Base-by-base conservation (phyloP, 495 filamentous ascomycete genomes). In the Xylaria acuta region DNA sequence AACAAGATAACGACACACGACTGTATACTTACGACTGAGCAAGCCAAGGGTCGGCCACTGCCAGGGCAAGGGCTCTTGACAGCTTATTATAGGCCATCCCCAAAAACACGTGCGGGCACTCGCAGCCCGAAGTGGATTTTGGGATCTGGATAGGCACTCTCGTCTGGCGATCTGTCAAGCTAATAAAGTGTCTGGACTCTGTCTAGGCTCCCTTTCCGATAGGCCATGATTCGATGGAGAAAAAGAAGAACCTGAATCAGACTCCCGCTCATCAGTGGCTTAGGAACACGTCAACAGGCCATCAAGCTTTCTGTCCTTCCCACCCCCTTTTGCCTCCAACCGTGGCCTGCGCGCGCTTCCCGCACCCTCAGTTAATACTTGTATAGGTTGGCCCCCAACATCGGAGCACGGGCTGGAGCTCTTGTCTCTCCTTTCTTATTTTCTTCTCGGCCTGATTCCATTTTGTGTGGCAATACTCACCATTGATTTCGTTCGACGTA, bases 21-120 rank as follows among this genome's bases (percentile, higher is more conserved):
- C n/a, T n/a, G 49, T 6, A 49, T 32, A 25, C 38, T 6, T 51
- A n/a, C 27, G 53, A 56, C 53, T 32, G 53, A 56, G 27, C 27
- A 56, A 30, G 53, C 8, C 25, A 56, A 38, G 58, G 58, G 54
- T 36, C 54, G 7, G n/a, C 18, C 30, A 60, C 58, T 60, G 34
- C 58, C 32, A 38, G 56, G 63, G 25, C 25, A 2, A 38, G 64
- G 41, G 25, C 64, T 51, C 22, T 38, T 32, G n/a, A 41, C 64
- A 27, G 45, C 56, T 53, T 64, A 25, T 70, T 67, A 41, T 56
- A 66, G 40, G 49, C 70, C 40, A 43, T 41, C 51, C n/a, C 41
- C 30, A 9, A 40, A 72, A 66, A 67, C 70, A 72, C 70, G 70
- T 72, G 70, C 70, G 62, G 62, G 63, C 70, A 60, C 70, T 67